Base-by-base conservation (phyloP, 2,329 filamentous ascomycete species). In the Sporothrix euskadiensis region DNA sequence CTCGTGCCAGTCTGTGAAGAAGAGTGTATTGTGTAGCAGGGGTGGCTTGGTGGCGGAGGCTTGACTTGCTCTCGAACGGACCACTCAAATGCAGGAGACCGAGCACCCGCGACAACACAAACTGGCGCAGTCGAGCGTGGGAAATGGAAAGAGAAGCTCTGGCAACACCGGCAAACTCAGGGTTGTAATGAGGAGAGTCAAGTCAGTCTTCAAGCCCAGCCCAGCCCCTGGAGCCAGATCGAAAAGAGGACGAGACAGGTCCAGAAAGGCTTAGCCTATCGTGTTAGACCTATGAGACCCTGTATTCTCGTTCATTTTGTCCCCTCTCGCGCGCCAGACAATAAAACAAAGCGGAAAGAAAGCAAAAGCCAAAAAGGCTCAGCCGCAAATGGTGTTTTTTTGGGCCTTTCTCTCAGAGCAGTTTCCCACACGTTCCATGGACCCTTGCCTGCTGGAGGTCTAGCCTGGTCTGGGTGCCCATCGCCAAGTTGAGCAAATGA, bases 401-500 rank as follows among this genome's bases (percentile, higher is more conserved):
- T 54, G 44, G 26, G 26, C 26, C 26, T 26, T 26, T 26, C 2
- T 26, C 26, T 5, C 35, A 35, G 35, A 35, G 35, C 35, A 8
- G 35, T 47, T 54, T 32, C 30, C 47, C 47, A 8, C 26, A 49
- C 26, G 44, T 69, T 54, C 30, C 30, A 4, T 22, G 47, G 26
- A 54, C 16, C 44, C 47, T 56, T 54, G 26, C 41, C 30, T n/a
- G 22, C 30, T 56, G 49, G 30, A 14, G 49, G 49, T 57, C 66
- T 69, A 56, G 66, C 66, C 66, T 19, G 49, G 12, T 12, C 59
- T 41, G 44, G 59, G 59, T 35, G 65, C 10, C 65, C 65, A 12
- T 69, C 66, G 32, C 69, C 30, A 69, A 14, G 19, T 35, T n/a
- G 39, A 61, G 69, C 69, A 71, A 71, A 71, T 71, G 69, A 71